These are phyloP conservation scores for Achaetomium macrosporum DNA, from an alignment of 2,329 filamentous ascomycete species.

Conservation along the genomic window DNA sequence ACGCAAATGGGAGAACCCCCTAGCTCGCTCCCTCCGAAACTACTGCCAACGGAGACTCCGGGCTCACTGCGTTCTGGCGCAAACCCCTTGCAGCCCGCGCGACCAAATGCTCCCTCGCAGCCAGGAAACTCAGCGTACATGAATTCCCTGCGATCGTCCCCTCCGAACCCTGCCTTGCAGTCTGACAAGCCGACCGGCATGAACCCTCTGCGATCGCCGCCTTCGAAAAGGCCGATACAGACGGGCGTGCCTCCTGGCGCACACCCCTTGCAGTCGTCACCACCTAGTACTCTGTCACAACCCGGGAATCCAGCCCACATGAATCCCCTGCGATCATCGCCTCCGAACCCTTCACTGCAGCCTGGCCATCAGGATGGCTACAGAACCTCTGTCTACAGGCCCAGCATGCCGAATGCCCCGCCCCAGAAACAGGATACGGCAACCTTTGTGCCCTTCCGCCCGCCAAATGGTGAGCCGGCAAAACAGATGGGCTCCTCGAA, in stretches of 20 bases:
- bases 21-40: neutral
- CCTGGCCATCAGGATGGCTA: neutral
- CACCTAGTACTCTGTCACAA: neutral
- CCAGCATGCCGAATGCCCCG: neutral
- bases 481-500: neutral
- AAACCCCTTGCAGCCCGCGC: neutral
- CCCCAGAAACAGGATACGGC: constrained; percentile 4
- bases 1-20: neutral
- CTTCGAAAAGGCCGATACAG: neutral
- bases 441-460: neutral
- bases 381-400: constrained; percentile 1
- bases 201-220: neutral
- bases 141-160: neutral
- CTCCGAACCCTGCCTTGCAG: neutral
- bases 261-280: neutral
- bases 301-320: neutral
- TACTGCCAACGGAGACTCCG: neutral
- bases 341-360: constrained; percentile 1
- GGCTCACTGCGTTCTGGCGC: neutral
- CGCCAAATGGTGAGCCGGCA: neutral
- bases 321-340: constrained; percentile 3
- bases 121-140: neutral
- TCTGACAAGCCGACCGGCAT: neutral
- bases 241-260: neutral
- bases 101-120: neutral